Evolutionary conservation across 306 rosid species (phyloP), one percentile per base, ranked within the genome.

Genomic region (Alnus glutinosa): DNA sequence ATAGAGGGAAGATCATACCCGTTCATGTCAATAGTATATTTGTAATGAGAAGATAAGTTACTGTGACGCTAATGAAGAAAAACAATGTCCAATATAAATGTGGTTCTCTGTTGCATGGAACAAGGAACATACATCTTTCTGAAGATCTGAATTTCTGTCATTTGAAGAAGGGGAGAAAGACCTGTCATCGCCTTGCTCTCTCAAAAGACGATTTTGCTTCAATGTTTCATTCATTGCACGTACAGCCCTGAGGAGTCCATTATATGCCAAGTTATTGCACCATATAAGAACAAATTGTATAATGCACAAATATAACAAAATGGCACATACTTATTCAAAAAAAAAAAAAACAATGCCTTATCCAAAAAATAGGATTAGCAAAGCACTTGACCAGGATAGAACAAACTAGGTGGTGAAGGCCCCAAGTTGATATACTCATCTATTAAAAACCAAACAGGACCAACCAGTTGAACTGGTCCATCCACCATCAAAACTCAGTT

Each of bases 181-280:
- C 77, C 87, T 79, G 73, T 82, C 92, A 69, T 89, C 97, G 39
- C 86, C 92, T 58, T 84, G 91, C 80, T 82, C 97, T 83, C 92
- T 90, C 86, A 85, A 62, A 15, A 86, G 89, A 77, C 99, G 96
- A 83, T 93, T 91, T 86, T 95, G 99, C 97, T 95, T 95, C 88
- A 95, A 79, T 75, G 96, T 95, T 84, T 95, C 99, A 84, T 88
- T 93, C 99, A 96, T 96, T 55, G 97, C 99, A 5, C 97, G 89
- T 55, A 96, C 98, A 89, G 98, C 98, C 97, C 99, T 96, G 75
- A 81, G 28, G 73, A 62, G 75, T 82, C 51, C 59, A 69, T 79
- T 71, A 79, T 68, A 83, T 74, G 54, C 71, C 7, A 73, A 79
- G 83, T 83, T 83, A 85, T 74, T 78, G 39, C 70, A 18, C 34